A percentile compares a stretch with the other conserved stretches of the same genome.
These are phyloP conservation scores for Kokia cookei DNA, from an alignment of 441 rosid genomes.

Conservation along the genomic window DNA sequence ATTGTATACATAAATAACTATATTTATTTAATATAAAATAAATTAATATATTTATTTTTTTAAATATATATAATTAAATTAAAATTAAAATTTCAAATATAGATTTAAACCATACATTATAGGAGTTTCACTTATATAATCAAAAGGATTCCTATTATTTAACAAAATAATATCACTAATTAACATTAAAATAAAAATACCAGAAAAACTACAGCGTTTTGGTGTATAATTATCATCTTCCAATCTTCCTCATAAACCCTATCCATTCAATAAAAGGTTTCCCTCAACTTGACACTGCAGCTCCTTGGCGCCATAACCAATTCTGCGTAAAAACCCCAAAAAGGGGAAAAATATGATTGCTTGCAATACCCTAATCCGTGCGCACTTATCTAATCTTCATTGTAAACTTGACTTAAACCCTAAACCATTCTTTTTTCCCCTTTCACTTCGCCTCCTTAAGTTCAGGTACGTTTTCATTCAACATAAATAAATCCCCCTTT, in stretches of 20 bases:
- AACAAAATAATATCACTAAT: too few relatives aligned
- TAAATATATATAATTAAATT: too few relatives aligned
- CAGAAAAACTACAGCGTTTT: not conserved
- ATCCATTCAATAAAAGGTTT: not conserved
- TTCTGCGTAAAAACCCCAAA: not conserved
- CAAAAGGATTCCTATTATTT: too few relatives aligned
- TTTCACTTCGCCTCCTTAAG: constrained; percentile 21
- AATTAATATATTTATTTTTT: too few relatives aligned
- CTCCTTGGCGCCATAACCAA: constrained; percentile 18
- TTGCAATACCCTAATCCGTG: constrained; percentile 31
- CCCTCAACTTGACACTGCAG: not conserved
- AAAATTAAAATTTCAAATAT: too few relatives aligned
- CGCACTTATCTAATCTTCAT: constrained; percentile 4
- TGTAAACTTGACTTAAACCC: constrained; percentile 16
- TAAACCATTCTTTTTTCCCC: constrained; percentile 8
- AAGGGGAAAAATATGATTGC: constrained; percentile 27
- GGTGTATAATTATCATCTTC: not conserved
- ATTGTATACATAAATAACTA: too few relatives aligned
- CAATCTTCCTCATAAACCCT: not conserved
- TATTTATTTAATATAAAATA: too few relatives aligned
- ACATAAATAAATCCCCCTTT: not conserved
- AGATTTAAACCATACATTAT: too few relatives aligned
- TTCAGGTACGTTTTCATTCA: constrained; percentile 17
- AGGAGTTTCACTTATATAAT: fast-evolving
- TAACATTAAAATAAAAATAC: too few relatives aligned